Conservation (phyloP, 495 filamentous ascomycete species). For the Penicillium flavigenum region DNA sequence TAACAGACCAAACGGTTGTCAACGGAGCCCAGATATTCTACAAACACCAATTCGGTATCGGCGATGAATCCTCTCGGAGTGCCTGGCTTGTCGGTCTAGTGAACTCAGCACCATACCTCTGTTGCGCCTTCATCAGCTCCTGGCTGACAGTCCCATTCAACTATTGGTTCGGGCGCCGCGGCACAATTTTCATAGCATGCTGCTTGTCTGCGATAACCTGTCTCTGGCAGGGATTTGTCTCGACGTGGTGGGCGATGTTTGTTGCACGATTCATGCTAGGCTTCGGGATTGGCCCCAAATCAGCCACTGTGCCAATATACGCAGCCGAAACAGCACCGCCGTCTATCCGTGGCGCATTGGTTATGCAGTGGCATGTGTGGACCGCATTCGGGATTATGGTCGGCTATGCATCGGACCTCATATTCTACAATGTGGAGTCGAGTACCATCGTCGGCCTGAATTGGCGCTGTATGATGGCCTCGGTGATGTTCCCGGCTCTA, state of each 20-base stretch:
- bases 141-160: conserved; percentile 85
- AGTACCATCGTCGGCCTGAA: conserved; percentile 63
- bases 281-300: conserved; percentile 79
- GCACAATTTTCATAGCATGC: conserved; percentile 80
- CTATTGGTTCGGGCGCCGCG: conserved; percentile 72
- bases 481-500: conserved; percentile 70
- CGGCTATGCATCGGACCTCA: conserved; percentile 70
- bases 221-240: conserved; percentile 74
- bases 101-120: conserved; percentile 64
- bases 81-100: conserved; percentile 70
- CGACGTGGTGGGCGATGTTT: conserved; percentile 74
- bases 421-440: conserved; percentile 63
- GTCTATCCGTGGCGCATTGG: conserved; percentile 69
- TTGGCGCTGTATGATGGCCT: conserved; percentile 84
- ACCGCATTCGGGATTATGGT: conserved; percentile 83
- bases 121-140: conserved; percentile 74
- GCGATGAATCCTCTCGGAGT: conserved; percentile 33
- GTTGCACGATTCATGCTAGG: conserved; percentile 70
- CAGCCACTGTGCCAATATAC: conserved; percentile 75
- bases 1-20: conserved; percentile 70
- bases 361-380: conserved; percentile 88
- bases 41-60: conserved; percentile 66
- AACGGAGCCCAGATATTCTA: conserved; percentile 80
- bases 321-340: conserved; percentile 75
- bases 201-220: conserved; percentile 64